These are phyloP conservation scores for Sordariomycetes sp. DNA, from an alignment of 2,329 filamentous ascomycete genomes.

Conservation along the genomic window DNA sequence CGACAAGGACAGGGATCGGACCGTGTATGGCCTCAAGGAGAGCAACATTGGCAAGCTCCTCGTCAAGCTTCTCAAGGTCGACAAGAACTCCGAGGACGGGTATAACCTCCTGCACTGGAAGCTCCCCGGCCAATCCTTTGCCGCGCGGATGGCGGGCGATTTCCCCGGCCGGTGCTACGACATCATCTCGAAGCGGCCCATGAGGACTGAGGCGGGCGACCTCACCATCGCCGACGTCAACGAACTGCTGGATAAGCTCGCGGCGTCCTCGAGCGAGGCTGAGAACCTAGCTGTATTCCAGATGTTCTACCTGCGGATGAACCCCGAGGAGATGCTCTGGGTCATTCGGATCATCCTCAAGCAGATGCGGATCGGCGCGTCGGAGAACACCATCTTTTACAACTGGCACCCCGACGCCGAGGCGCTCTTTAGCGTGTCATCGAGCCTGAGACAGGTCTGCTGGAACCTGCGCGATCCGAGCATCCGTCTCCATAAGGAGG, in stretches of 20 bases:
- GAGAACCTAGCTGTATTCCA: conserved; percentile 72
- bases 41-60: conserved; percentile 78
- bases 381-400: conserved; percentile 78
- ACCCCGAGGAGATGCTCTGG: conserved; percentile 87
- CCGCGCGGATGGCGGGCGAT: conserved; percentile 64
- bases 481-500: conserved; percentile 59
- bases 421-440: conserved; percentile 76
- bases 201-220: conserved; percentile 58
- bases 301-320: conserved; percentile 82
- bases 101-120: conserved; percentile 86
- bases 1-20: conserved; percentile 82
- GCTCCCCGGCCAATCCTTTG: conserved; percentile 55
- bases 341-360: conserved; percentile 84
- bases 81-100: conserved; percentile 80
- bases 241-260: conserved; percentile 64
- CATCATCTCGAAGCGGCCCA: conserved; percentile 70
- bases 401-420: conserved; percentile 71
- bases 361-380: conserved; percentile 61
- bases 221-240: conserved; percentile 90
- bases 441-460: conserved; percentile 78
- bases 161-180: conserved; percentile 86
- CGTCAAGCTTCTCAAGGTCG: conserved; percentile 87
- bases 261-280: conserved; percentile 64
- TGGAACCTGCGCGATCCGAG: conserved; percentile 78
- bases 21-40: conserved; percentile 91